Conservation (phyloP, 2,329 filamentous ascomycete genomes). For the Xylariaceae sp. region DNA sequence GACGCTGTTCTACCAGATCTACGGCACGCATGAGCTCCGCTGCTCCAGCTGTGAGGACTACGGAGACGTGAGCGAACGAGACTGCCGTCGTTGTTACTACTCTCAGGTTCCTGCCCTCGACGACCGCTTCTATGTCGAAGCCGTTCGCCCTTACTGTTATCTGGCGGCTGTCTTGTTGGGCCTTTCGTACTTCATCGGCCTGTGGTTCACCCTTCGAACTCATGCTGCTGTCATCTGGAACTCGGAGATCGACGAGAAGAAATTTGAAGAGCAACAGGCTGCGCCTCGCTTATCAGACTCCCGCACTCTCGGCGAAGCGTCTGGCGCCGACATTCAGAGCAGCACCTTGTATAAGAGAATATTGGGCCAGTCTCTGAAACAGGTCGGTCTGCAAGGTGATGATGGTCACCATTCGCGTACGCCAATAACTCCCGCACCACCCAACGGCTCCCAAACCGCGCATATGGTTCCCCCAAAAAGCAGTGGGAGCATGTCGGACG, state of each 20-base stretch:
- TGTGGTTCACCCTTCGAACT: constrained; percentile 92
- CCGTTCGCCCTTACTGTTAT: constrained; percentile 90
- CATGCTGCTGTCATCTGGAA: constrained; percentile 98
- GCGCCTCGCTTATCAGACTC: constrained; percentile 27
- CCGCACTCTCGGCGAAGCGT: constrained; percentile 35
- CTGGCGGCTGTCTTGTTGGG: constrained; percentile 80
- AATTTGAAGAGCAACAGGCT: constrained; percentile 43
- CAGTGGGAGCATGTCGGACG: constrained; percentile 34
- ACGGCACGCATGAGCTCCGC: constrained; percentile 92
- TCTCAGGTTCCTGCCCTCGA: constrained; percentile 76
- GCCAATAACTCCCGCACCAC: constrained; percentile 17
- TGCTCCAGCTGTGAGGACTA: constrained; percentile 60
- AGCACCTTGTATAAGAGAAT: constrained; percentile 90
- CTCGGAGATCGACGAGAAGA: constrained; percentile 72
- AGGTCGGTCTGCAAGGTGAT: constrained; percentile 60
- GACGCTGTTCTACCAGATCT: constrained; percentile 97
- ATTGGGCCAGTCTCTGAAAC: constrained; percentile 79
- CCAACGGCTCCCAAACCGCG: constrained; percentile 47
- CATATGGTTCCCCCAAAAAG: constrained; percentile 71
- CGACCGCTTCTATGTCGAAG: constrained; percentile 83
- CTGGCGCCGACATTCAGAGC: constrained; percentile 68
- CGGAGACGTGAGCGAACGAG: constrained; percentile 42
- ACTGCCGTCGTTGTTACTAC: constrained; percentile 92
- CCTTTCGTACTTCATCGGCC: constrained; percentile 83
- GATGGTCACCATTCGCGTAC: constrained; percentile 27